Evolutionary conservation across 1,284 basidiomycete species (phyloP).

Genomic region (Bjerkandera adusta): DNA sequence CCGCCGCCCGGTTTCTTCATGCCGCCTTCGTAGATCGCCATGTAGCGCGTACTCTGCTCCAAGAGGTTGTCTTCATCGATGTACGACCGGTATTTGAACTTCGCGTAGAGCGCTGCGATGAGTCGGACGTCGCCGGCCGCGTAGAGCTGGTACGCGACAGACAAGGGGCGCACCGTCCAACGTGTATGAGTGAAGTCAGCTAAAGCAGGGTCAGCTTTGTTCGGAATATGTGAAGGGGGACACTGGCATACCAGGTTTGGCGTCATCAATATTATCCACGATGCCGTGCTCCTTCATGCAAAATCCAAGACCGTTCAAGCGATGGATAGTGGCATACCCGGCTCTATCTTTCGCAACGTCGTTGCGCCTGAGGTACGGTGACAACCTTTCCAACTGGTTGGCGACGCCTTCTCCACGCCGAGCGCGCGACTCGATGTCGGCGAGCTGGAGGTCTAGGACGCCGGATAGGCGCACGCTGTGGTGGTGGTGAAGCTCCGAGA

Average conservation of each 20-base stretch:
- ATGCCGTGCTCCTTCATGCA: background rate
- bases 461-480: conserved; percentile 15
- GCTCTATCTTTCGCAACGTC: background rate
- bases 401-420: background rate
- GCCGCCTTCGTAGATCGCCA: background rate
- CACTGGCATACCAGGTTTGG: background rate
- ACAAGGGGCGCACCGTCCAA: background rate
- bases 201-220: background rate
- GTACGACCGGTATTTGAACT: background rate
- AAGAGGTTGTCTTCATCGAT: background rate
- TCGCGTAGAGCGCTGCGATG: conserved; percentile 2
- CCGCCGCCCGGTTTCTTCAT: background rate
- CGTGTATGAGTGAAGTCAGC: background rate
- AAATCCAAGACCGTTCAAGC: background rate
- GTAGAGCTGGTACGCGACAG: conserved; percentile 5
- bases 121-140: conserved; percentile 4
- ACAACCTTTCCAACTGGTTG: conserved; percentile 2
- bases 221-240: background rate
- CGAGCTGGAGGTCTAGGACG: conserved; percentile 23
- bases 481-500: conserved; percentile 13
- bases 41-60: background rate
- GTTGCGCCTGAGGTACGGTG: background rate
- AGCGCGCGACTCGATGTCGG: conserved; percentile 12
- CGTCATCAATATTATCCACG: background rate
- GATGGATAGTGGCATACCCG: background rate